Evolutionary conservation across 345 rosid genomes (phyloP).

Genomic region (Corymbia maculata): DNA sequence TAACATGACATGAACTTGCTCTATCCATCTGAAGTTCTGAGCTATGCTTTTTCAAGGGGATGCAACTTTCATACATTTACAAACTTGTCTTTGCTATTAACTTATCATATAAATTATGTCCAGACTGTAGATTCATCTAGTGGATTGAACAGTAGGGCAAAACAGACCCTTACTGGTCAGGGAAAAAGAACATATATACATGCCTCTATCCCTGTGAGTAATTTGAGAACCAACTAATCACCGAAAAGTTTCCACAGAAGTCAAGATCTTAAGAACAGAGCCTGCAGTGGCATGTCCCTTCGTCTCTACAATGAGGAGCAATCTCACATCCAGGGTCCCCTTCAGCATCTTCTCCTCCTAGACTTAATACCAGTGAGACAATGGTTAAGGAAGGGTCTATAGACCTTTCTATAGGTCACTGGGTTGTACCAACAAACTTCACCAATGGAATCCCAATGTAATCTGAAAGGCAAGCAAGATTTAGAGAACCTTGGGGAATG

Average conservation of each 20-base stretch:
- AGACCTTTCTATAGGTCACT: not conserved
- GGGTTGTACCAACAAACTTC: not conserved
- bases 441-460: not conserved
- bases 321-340: no score
- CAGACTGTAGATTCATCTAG: not conserved
- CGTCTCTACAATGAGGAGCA: not conserved
- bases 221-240: not conserved
- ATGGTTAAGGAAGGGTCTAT: not conserved
- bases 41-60: no score
- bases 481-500: not conserved
- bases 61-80: no score
- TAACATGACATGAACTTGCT: not conserved
- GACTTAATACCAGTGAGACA: not conserved
- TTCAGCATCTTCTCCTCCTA: no score
- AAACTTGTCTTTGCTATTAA: not conserved
- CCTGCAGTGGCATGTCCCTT: not conserved
- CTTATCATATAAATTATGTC: not conserved
- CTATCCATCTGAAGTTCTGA: not conserved
- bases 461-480: not conserved
- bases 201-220: not conserved
- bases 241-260: not conserved
- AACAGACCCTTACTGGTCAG: not conserved
- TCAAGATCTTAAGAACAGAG: not conserved
- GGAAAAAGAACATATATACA: not conserved
- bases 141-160: not conserved